Conservation (phyloP, 169 alveolate species). For the Cystoisospora suis region DNA sequence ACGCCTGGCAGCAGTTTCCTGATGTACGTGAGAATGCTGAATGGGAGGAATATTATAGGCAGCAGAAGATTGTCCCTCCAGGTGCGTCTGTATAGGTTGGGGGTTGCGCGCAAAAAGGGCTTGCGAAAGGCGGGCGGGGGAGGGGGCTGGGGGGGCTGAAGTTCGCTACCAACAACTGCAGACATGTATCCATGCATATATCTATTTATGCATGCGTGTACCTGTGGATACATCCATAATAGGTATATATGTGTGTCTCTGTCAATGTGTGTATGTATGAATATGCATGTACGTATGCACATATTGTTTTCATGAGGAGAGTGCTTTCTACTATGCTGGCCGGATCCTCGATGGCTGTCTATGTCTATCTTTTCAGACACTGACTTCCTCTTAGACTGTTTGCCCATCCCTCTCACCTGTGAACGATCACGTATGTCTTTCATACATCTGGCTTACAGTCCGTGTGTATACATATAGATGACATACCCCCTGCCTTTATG, state of each 20-base stretch:
- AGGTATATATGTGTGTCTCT: background rate
- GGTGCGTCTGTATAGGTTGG: background rate
- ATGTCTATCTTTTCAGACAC: too few species aligned
- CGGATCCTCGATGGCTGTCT: too few species aligned
- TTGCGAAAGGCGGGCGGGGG: background rate
- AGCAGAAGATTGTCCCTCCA: constrained; percentile 3
- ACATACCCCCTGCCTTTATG: too few species aligned
- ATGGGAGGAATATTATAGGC: constrained; percentile 11
- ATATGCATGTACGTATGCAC: background rate
- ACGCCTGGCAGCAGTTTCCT: background rate
- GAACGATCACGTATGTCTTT: too few species aligned
- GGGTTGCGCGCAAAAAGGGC: background rate
- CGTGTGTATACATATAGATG: too few species aligned
- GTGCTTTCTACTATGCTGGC: too few species aligned
- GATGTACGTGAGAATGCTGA: background rate
- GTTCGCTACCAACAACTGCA: background rate
- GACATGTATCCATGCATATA: background rate
- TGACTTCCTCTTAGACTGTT: too few species aligned
- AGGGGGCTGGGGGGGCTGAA: background rate
- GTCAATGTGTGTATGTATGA: background rate
- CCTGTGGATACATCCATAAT: background rate
- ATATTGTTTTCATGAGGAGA: too few species aligned
- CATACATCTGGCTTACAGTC: too few species aligned
- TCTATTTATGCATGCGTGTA: background rate
- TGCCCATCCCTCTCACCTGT: too few species aligned